A percentile compares a stretch with the other conserved stretches of the same genome.
These are phyloP conservation scores for Populus pruinosa DNA, from an alignment of 345 rosid genomes.

Conservation along the genomic window DNA sequence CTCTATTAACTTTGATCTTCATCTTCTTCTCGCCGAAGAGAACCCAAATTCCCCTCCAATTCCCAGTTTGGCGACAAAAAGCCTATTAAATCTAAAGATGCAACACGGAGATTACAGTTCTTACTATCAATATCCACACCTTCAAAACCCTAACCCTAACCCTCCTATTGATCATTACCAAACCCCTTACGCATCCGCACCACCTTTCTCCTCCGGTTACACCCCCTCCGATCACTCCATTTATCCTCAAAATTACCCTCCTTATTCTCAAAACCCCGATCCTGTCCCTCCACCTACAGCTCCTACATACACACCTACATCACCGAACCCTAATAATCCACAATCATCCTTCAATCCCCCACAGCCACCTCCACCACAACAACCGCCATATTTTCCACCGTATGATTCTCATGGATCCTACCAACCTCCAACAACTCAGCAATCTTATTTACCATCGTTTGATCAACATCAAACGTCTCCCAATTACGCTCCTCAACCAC, in stretches of 20 bases:
- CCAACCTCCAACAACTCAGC: constrained; percentile 48
- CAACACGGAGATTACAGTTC: constrained; percentile 75
- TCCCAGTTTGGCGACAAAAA: not conserved
- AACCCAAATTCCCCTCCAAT: not conserved
- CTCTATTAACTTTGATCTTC: not conserved
- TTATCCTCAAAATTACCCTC: constrained; percentile 45
- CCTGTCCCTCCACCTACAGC: constrained; percentile 59
- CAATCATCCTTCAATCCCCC: constrained; percentile 36
- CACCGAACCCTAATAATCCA: constrained; percentile 31
- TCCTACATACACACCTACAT: constrained; percentile 49
- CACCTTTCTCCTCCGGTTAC: constrained; percentile 60
- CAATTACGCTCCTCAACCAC: constrained; percentile 29
- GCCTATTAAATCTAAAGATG: constrained; percentile 12
- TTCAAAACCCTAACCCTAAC: constrained; percentile 40
- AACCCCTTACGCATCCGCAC: constrained; percentile 71
- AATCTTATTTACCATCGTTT: constrained; percentile 47
- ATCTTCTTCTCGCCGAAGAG: not conserved
- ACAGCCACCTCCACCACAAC: constrained; percentile 27
- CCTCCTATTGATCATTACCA: constrained; percentile 44
- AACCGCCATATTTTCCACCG: constrained; percentile 45
- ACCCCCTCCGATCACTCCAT: constrained; percentile 50
- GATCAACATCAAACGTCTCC: constrained; percentile 62
- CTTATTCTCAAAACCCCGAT: constrained; percentile 56
- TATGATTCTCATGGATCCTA: constrained; percentile 63
- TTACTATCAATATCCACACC: constrained; percentile 49